A percentile compares a stretch with the other conserved stretches of the same genome.
Conservation (phyloP, 768 basidiomycete genomes). For the Hericium erinaceus region DNA sequence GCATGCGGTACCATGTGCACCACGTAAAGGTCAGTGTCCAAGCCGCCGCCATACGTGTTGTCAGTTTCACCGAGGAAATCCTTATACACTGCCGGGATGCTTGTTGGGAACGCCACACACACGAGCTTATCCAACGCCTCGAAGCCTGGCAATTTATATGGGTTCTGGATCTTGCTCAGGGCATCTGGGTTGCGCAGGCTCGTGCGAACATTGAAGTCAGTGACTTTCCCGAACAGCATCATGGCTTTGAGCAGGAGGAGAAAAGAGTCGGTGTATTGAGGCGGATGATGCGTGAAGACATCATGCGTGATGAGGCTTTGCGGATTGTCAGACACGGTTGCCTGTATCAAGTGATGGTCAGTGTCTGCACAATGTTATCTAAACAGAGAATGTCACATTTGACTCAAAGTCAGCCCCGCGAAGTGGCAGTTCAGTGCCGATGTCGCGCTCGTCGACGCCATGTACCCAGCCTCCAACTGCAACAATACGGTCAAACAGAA, state of each 20-base stretch:
- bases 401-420: slow-evolving; percentile 68
- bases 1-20: slow-evolving; percentile 82
- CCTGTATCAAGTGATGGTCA: slow-evolving; percentile 28
- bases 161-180: slow-evolving; percentile 65
- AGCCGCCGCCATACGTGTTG: slow-evolving; percentile 40
- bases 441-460: slow-evolving; percentile 72
- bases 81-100: slow-evolving; percentile 58
- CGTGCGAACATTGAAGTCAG: slow-evolving; percentile 74
- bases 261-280: slow-evolving; percentile 76
- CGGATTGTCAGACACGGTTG: slow-evolving; percentile 58
- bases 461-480: slow-evolving; percentile 74
- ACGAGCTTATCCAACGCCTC: slow-evolving; percentile 62
- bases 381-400: slow-evolving; percentile 37
- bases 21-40: slow-evolving; percentile 83
- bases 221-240: slow-evolving; percentile 80
- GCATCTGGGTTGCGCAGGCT: slow-evolving; percentile 59
- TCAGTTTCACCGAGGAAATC: slow-evolving; percentile 56
- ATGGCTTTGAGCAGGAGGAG: slow-evolving; percentile 72
- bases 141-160: slow-evolving; percentile 60
- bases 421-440: slow-evolving; percentile 78
- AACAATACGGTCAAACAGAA: slow-evolving; percentile 75
- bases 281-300: slow-evolving; percentile 61
- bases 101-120: slow-evolving; percentile 56
- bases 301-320: slow-evolving; percentile 58
- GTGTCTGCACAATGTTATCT: neutral